Evolutionary conservation across 2,329 filamentous ascomycete species (phyloP).

Genomic region (Epichloe baconii): DNA sequence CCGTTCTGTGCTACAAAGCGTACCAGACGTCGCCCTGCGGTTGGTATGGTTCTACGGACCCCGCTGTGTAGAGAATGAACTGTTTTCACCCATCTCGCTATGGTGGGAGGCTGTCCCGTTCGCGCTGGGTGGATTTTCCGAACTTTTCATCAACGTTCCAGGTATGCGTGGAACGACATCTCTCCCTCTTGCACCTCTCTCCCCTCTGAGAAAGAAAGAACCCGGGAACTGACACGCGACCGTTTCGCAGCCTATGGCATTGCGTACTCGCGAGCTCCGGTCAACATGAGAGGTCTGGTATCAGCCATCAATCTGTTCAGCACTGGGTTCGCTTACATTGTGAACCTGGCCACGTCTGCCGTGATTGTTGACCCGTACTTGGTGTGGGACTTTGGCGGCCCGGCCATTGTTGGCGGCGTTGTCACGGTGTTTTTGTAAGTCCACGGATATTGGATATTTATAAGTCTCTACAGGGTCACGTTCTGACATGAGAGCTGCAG

Average conservation of each 20-base stretch:
- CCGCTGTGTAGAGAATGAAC: constrained; percentile 11
- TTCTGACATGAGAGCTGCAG: not conserved
- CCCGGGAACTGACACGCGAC: not conserved
- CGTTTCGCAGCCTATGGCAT: constrained; percentile 30
- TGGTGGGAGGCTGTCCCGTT: constrained; percentile 14
- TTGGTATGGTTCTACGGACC: constrained; percentile 13
- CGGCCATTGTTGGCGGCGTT: constrained; percentile 31
- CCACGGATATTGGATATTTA: too few species aligned
- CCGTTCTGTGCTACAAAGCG: constrained; percentile 44
- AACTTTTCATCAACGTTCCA: constrained; percentile 17
- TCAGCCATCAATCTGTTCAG: constrained; percentile 36
- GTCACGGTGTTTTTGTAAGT: constrained; percentile 27
- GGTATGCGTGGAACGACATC: not conserved
- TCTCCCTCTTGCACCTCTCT: not conserved
- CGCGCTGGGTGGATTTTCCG: constrained; percentile 16
- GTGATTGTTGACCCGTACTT: constrained; percentile 35
- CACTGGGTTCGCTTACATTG: constrained; percentile 30
- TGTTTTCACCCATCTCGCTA: constrained; percentile 12
- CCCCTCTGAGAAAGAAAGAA: not conserved
- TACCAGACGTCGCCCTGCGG: constrained; percentile 41
- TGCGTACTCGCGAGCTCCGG: constrained; percentile 36
- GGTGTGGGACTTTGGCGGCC: constrained; percentile 35
- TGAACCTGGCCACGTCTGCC: constrained; percentile 31
- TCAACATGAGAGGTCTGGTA: constrained; percentile 38
- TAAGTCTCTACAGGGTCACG: not conserved